Base-by-base conservation (phyloP, 495 filamentous ascomycete species). In the Penicillium canescens region DNA sequence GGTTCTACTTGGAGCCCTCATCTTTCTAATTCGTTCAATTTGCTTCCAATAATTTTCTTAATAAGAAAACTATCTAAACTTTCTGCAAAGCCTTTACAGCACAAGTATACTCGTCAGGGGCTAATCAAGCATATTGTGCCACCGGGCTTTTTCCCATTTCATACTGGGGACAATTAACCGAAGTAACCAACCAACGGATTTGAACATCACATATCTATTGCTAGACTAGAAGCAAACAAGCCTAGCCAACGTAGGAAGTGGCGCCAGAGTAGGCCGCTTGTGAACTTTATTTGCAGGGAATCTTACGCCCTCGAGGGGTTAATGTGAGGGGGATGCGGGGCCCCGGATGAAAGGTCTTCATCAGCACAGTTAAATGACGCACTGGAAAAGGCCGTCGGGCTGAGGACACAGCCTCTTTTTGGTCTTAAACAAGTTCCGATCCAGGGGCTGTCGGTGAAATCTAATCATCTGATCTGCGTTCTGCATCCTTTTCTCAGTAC, bases 91-190 rank as follows among this genome's bases (percentile, higher is more conserved):
- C 4, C 37, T 36, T n/a, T 21, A 14, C 6, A 24, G 23, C 23
- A 42, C 34, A 24, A 7, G 10, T 16, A 13, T 24, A 21, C 35
- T 14, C 14, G 39, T 21, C 20, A 24, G 18, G 20, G 24, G 31
- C 33, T 37, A 43, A 14, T 16, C 33, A 26, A 28, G 24, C 11
- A 40, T 10, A 16, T 33, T 44, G 54, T 50, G 46, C 54, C 54
- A 37, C 54, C 54, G 54, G 54, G 41, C 13, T 56, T 56, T 56
- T 56, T 35, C 54, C 54, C 9, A 45, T 44, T 41, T 36, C 13
- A n/a, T 13, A 18, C 9, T 8, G 34, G 31, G 28, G 11, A 38
- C 10, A 51, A 46, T 52, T 52, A 52, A 46, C 54, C 54, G 54
- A 46, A n/a, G 7, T 12, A 13, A 37, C 6, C 14, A 35, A 35